These are phyloP conservation scores for Neurospora tetraspora DNA, from an alignment of 495 filamentous ascomycete genomes.

Conservation along the genomic window DNA sequence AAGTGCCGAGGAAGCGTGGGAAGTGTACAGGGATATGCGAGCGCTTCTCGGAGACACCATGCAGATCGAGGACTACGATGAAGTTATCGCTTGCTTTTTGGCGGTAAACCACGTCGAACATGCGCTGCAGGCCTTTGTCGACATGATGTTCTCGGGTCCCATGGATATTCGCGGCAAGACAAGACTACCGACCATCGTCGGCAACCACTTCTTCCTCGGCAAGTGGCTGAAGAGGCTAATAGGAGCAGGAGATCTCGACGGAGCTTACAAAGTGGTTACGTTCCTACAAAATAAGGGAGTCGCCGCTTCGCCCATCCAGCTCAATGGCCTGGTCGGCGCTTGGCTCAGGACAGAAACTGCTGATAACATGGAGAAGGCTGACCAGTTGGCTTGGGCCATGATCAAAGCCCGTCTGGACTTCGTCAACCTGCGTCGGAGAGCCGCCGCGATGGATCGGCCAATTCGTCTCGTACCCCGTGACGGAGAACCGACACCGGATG, in stretches of 20 bases:
- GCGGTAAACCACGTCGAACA: constrained; percentile 47
- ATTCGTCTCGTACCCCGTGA: constrained; percentile 18
- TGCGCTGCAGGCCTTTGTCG: constrained; percentile 65
- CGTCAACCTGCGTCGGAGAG: constrained; percentile 29
- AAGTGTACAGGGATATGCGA: constrained; percentile 53
- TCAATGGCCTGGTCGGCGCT: constrained; percentile 67
- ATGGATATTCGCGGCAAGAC: constrained; percentile 32
- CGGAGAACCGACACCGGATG: constrained; percentile 13
- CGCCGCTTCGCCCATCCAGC: constrained; percentile 52
- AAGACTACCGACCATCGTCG: constrained; percentile 48
- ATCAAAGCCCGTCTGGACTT: constrained; percentile 54
- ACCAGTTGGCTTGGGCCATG: constrained; percentile 68
- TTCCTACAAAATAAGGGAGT: constrained; percentile 58
- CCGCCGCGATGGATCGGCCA: not conserved
- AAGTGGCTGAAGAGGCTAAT: constrained; percentile 76
- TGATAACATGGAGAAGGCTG: constrained; percentile 48
- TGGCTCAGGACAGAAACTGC: constrained; percentile 55
- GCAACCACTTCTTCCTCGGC: constrained; percentile 71
- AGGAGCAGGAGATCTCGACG: constrained; percentile 58
- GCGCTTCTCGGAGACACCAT: constrained; percentile 49
- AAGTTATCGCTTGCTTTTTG: constrained; percentile 53
- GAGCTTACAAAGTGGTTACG: constrained; percentile 56
- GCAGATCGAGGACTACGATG: constrained; percentile 66
- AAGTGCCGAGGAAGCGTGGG: constrained; percentile 49
- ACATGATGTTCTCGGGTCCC: constrained; percentile 67